Conservation (phyloP, 768 basidiomycete species). For the Suillus spraguei region DNA sequence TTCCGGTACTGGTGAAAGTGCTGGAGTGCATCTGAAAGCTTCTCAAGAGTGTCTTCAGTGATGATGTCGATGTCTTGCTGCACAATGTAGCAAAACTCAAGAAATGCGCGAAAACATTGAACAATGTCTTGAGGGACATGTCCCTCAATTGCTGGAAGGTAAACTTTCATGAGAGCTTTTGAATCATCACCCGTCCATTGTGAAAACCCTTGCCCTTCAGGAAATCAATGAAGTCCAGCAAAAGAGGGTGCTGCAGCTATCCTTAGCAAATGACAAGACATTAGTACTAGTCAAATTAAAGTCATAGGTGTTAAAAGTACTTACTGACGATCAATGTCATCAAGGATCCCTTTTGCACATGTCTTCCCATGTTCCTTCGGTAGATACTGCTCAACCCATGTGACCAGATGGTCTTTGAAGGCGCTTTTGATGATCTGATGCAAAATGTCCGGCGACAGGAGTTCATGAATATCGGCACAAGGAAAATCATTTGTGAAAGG, state of each 20-base stretch:
- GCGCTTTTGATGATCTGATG: too few relatives aligned
- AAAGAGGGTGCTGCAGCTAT: conserved; percentile 32
- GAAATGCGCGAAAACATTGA: conserved; percentile 22
- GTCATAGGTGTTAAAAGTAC: not conserved
- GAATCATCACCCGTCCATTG: conserved; percentile 43
- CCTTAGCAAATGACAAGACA: conserved; percentile 13
- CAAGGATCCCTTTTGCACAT: not conserved
- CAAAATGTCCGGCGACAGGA: too few relatives aligned
- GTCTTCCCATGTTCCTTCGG: not conserved
- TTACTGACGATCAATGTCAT: conserved; percentile 10
- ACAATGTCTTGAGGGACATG: too few relatives aligned
- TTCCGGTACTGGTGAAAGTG: too few relatives aligned
- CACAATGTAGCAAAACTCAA: conserved; percentile 34
- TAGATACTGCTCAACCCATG: not conserved
- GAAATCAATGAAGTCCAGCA: conserved; percentile 32
- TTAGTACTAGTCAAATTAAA: not conserved
- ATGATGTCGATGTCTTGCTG: not conserved
- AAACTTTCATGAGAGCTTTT: conserved; percentile 30
- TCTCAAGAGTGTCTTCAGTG: not conserved
- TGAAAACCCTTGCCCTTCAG: conserved; percentile 30
- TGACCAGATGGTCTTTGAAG: too few relatives aligned
- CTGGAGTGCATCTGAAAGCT: too few relatives aligned
- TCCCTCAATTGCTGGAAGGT: too few relatives aligned
- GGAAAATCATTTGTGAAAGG: too few relatives aligned
- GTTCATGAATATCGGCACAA: too few relatives aligned